phyloP scores from a whole-genome alignment of 1,139 yeast genomes.

The Maudiozyma humilis region DNA sequence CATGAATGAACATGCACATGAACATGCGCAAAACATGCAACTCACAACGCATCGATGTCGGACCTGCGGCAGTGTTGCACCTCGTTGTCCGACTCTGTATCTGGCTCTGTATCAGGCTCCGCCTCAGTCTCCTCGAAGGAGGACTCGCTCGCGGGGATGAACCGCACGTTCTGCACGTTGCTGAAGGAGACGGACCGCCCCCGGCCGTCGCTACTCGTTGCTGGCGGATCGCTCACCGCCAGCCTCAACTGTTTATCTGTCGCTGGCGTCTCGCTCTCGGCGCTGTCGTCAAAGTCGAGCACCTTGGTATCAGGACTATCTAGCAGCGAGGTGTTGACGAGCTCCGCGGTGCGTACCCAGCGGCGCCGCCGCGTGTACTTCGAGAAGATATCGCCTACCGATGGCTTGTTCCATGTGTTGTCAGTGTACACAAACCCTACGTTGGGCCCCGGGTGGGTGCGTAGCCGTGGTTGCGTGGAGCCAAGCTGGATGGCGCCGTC shows the following conservation, averaged over 20 bases:
- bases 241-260: background rate
- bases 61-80: background rate
- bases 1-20: too few relatives aligned
- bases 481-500: constrained; percentile 76
- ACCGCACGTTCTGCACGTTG: constrained; percentile 22
- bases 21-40: too few relatives aligned
- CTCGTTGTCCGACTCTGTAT: background rate
- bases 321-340: constrained; percentile 34
- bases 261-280: background rate
- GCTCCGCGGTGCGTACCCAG: constrained; percentile 92
- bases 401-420: constrained; percentile 88
- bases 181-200: constrained; percentile 28
- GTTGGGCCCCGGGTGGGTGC: constrained; percentile 68
- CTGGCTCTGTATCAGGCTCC: constrained; percentile 1
- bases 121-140: constrained; percentile 1
- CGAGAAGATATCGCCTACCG: constrained; percentile 79
- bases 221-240: background rate
- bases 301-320: background rate
- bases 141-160: constrained; percentile 17
- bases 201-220: constrained; percentile 7
- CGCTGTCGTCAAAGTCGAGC: background rate
- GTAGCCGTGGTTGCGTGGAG: constrained; percentile 56
- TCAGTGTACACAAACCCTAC: constrained; percentile 87
- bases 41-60: background rate
- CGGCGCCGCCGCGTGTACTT: constrained; percentile 90